Evolutionary conservation across 148 eudicot genomes (phyloP).

Genomic region (Rhododendron ferrugineum): DNA sequence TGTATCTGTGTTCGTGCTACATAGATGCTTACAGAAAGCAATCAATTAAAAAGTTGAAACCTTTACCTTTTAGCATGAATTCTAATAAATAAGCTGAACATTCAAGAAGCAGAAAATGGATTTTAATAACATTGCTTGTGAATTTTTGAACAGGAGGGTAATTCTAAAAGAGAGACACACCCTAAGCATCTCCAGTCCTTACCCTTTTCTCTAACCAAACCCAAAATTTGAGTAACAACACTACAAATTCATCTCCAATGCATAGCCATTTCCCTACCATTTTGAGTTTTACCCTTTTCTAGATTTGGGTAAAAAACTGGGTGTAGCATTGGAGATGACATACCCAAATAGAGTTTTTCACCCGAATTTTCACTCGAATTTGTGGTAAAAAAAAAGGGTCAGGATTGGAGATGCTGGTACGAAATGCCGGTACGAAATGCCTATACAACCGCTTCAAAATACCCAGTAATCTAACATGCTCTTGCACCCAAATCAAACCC

Average conservation of each 20-base stretch:
- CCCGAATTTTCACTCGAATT: neutral
- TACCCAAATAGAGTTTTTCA: neutral
- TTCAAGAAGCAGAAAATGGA: neutral
- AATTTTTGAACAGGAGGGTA: neutral
- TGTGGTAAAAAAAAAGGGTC: no score
- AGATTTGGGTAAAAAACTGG: neutral
- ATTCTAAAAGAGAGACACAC: neutral
- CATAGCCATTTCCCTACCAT: no score
- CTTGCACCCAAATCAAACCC: neutral
- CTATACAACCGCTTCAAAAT: neutral
- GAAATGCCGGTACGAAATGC: neutral
- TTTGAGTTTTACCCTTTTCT: neutral
- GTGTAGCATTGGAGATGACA: neutral
- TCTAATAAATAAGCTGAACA: neutral
- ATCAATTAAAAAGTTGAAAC: neutral
- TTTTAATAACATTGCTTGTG: neutral
- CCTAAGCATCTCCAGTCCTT: neutral
- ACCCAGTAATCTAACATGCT: neutral
- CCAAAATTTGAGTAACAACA: neutral
- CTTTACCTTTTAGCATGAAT: neutral
- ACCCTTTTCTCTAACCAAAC: neutral
- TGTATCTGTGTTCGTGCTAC: no score
- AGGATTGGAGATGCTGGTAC: neutral
- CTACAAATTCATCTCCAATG: neutral
- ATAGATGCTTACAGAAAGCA: neutral